Evolutionary conservation across 257 asterid species (phyloP), one percentile per base, ranked within the genome.

Genomic region (Oldenlandia corymbosa): DNA sequence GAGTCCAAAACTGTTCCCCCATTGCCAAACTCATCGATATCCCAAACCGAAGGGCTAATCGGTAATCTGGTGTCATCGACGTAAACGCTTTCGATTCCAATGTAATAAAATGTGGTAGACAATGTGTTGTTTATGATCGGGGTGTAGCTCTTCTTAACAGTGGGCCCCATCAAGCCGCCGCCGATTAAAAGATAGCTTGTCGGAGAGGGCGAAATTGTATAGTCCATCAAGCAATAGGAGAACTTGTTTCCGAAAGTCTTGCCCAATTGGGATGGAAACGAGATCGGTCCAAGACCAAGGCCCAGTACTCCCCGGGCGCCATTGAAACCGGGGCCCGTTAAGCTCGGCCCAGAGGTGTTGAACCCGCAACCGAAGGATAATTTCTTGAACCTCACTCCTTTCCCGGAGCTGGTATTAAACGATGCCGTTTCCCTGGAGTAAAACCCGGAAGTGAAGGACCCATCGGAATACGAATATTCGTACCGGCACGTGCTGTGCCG

Each of bases 1-100:
- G 97, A 90, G 59, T 90, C 97, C 10, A 90, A 7, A 14, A 90
- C 76, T 9, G 95, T 84, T 67, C 97, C 97, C 0, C 97, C 97
- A 9, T 81, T 83, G 2, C 97, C 95, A 5, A 32, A 47, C 64
- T 82, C 70, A 34, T 90, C 92, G 21, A 85, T 79, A 0, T 83
- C 75, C 95, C 95, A 90, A 5, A 80, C 83, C 0, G 92, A 83
- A 70, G 92, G 85, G 79, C 73, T 84, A 37, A 90, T 80, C 2
- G 27, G 97, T 85, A 90, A 79, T 64, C 80, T 84, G 28, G 59
- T 64, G 6, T 64, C 54, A 0, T 75, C 76, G 10, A 90, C 60
- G 0, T 18, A 55, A 2, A 79, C 85, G 43, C 71, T 67, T n/a
- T 73, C 66, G 58, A 90, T 82, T 21, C 81, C 82, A 31, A 90